Percentiles rank a stretch among this genome's conserved stretches.
phyloP scores from a whole-genome alignment of 2,329 filamentous ascomycete species.

The Alternaria sp. region DNA sequence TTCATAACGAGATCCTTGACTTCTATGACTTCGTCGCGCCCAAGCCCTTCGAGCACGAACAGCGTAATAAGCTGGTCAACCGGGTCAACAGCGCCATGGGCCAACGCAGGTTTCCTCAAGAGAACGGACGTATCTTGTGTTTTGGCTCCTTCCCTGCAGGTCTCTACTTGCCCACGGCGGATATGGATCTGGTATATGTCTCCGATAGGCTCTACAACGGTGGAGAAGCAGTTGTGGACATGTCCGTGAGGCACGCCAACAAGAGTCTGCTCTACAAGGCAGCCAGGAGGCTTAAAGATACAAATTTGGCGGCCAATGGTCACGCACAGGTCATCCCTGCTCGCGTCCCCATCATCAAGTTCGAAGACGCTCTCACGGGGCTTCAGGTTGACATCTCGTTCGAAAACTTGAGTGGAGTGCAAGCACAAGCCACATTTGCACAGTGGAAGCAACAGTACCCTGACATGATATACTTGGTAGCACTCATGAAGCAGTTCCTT shows the following conservation, averaged over 20 bases:
- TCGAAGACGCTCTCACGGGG: conserved; percentile 77
- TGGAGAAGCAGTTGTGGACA: conserved; percentile 51
- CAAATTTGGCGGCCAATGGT: conserved; percentile 63
- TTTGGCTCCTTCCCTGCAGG: conserved; percentile 97
- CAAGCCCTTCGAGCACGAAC: conserved; percentile 74
- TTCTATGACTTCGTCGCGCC: conserved; percentile 89
- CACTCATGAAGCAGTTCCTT: conserved; percentile 90
- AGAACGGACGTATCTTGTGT: conserved; percentile 68
- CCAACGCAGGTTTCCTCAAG: conserved; percentile 28
- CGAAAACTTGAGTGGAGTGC: conserved; percentile 84
- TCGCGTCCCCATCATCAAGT: conserved; percentile 93
- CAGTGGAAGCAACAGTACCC: conserved; percentile 82
- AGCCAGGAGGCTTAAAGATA: conserved; percentile 63
- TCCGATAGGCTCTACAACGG: conserved; percentile 67
- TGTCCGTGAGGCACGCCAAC: conserved; percentile 55
- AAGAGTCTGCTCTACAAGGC: conserved; percentile 69
- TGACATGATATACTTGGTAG: conserved; percentile 84
- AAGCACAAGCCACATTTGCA: conserved; percentile 81
- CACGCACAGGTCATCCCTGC: conserved; percentile 74
- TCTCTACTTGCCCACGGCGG: conserved; percentile 76
- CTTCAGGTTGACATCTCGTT: conserved; percentile 93
- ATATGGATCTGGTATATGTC: conserved; percentile 92
- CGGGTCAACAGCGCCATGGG: conserved; percentile 70
- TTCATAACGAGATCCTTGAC: conserved; percentile 89
- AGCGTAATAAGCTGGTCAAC: conserved; percentile 76